phyloP scores from a whole-genome alignment of 352 stramenopile genomes.

The Phytophthora idaei region DNA sequence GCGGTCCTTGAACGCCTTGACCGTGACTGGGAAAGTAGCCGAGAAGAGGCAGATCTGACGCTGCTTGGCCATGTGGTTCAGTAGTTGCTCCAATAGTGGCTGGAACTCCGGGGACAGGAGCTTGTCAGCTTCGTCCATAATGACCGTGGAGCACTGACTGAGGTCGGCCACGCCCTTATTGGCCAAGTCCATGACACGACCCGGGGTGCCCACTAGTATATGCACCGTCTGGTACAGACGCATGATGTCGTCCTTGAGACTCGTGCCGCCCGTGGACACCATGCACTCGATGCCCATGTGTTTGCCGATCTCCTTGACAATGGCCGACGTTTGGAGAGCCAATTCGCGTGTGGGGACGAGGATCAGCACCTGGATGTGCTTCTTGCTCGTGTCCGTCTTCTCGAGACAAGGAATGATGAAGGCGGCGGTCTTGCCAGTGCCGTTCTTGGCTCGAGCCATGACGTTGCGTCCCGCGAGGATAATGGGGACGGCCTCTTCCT shows the following conservation, averaged over 20 bases:
- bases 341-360: conserved; percentile 99
- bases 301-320: conserved; percentile 99
- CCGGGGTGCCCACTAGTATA: conserved; percentile 98
- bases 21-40: conserved; percentile 99
- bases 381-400: conserved; percentile 97
- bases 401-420: conserved; percentile 99
- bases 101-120: conserved; percentile 98
- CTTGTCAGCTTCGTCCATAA: conserved; percentile 99
- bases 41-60: conserved; percentile 99
- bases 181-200: conserved; percentile 98
- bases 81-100: conserved; percentile 96
- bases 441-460: conserved; percentile 99
- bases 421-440: conserved; percentile 99
- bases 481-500: conserved; percentile 99
- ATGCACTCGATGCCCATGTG: conserved; percentile 97
- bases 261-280: conserved; percentile 98
- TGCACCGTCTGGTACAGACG: conserved; percentile 99
- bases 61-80: conserved; percentile 93
- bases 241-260: conserved; percentile 99
- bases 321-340: conserved; percentile 98
- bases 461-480: conserved; percentile 98
- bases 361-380: conserved; percentile 99
- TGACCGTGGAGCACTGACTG: conserved; percentile 96
- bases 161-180: conserved; percentile 98
- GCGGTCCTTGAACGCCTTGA: conserved; percentile 99